phyloP scores from a whole-genome alignment of 2,329 filamentous ascomycete genomes.

The Berkeleyomyces rouxiae region DNA sequence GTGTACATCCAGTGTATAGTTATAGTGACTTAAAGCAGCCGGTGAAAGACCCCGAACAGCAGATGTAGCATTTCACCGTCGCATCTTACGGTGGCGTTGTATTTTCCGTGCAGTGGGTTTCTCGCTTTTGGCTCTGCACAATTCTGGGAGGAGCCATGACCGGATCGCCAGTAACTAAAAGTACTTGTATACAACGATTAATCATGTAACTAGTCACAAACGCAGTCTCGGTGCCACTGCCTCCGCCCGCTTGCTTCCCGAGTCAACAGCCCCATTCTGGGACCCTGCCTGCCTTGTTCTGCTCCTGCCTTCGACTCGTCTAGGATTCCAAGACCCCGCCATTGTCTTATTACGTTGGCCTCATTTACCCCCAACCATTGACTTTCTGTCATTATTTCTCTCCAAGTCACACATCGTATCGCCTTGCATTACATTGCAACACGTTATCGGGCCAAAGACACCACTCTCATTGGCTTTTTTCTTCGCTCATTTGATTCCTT shows the following conservation, averaged over 20 bases:
- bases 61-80: neutral
- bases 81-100: neutral
- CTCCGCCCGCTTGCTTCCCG: too few relatives aligned
- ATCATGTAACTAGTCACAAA: too few relatives aligned
- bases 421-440: neutral
- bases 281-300: too few relatives aligned
- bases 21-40: neutral
- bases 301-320: too few relatives aligned
- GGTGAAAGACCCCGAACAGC: neutral
- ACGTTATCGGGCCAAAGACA: neutral
- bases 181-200: too few relatives aligned
- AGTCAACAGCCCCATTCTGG: too few relatives aligned
- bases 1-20: neutral
- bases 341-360: neutral
- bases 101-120: neutral
- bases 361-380: neutral
- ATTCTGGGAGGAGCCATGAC: too few relatives aligned
- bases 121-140: neutral
- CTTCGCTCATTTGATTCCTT: neutral
- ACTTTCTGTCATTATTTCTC: neutral
- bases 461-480: neutral
- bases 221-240: too few relatives aligned
- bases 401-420: neutral
- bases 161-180: too few relatives aligned
- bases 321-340: too few relatives aligned